Evolutionary conservation across 2,329 filamentous ascomycete species (phyloP), one percentile per base, ranked within the genome.

Genomic region (Corynespora cassiicola): DNA sequence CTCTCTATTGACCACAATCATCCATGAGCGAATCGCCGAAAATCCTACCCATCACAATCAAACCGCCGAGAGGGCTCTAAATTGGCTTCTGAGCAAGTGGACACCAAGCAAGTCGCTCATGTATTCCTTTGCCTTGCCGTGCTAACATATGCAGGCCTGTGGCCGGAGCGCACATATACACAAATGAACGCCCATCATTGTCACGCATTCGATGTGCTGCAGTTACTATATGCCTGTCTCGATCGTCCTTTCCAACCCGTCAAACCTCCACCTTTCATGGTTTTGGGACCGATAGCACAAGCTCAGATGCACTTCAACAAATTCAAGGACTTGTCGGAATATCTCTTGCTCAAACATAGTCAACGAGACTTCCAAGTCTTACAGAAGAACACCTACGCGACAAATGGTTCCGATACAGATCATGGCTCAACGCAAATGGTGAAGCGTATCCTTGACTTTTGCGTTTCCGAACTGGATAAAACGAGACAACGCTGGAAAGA

Each of bases 51-150:
- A 81, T 22, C 87, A 81, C 50, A 80, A 84, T 51, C 75, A 76
- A 24, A 86, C 84, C 3, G 84, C 82, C 23, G 86, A 83, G 48
- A 82, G 87, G 54, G 78, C 94, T 22, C 80, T 94, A 39, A 79
- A 84, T 54, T 99, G 94, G 94, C 66, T 94, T 1, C 84, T 90
- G 54, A 79, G 84, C 21, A 85, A 80, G 56, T 99, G 92, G 90
- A 84, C 84, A 50, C 87, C 90, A 50, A 84, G 88, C 92, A 74
- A 63, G 79, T 66, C 15, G n/a, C n/a, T n/a, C n/a, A n/a, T 35
- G n/a, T 20, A 17, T 12, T 10, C 28, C 18, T 16, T 36, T 6
- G 16, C 8, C 11, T 16, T 32, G 35, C 46, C 14, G 31, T 40
- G 33, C 43, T 64, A 16, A 62, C 37, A 31, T 22, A 11, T 25